Evolutionary conservation across 495 filamentous ascomycete genomes (phyloP), one percentile per base, ranked within the genome.

Genomic region (Daldinia decipiens): DNA sequence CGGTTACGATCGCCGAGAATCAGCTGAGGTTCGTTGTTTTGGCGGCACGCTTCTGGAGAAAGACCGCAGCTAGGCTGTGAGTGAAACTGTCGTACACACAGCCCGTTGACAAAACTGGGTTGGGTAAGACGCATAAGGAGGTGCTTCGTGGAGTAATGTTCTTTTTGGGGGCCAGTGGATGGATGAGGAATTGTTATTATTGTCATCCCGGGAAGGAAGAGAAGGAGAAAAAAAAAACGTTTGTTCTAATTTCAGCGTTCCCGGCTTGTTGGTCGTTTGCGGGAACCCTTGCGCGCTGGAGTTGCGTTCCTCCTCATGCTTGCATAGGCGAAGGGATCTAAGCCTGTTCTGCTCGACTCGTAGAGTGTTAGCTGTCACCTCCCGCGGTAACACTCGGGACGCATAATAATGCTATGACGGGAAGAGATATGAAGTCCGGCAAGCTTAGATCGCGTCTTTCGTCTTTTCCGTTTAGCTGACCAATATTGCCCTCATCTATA

Each of bases 1-100:
- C 70, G 70, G 70, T 58, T 68, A 65, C 65, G 65, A 72, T 72
- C 65, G 60, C 70, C 65, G 65, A 62, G 61, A 68, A 68, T 68
- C 65, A 72, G 70, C 60, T 72, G 70, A 72, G 70, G 50, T 53
- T 53, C 50, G 26, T 12, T 24, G 50, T 26, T 47, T 63, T 60
- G 47, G 66, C 51, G 50, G 24, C 59, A 54, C 27, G 26, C 40
- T 36, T 59, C 38, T 38, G 51, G 24, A 54, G 29, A 62, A 56
- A 65, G 62, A 71, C 61, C 62, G 57, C 62, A 62, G 50, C 58
- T 62, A 62, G 56, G 55, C 36, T 59, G 34, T 60, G 38, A 45
- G 59, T 68, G 69, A 72, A 52, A 52, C 50, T 64, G 59, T 67
- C 39, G 57, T 71, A 56, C 47, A 52, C 34, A 17, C 17, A 57